Evolutionary conservation across 2,329 filamentous ascomycete species (phyloP), one percentile per base, ranked within the genome.

Genomic region (Karstenula rhodostoma): DNA sequence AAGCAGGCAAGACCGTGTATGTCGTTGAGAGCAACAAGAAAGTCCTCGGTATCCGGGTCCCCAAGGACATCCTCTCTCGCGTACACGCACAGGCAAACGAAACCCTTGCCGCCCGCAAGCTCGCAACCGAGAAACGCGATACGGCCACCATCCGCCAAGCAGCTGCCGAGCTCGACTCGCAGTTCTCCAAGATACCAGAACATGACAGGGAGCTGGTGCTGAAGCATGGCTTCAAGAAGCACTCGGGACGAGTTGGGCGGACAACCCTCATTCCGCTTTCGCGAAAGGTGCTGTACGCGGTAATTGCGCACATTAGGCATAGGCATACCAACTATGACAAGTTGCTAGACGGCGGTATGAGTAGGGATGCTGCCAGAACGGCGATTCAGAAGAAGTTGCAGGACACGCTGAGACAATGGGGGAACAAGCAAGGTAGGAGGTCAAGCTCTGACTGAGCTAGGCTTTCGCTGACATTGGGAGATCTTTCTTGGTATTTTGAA

Each of bases 291-390:
- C 65, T 71, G 48, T 74, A 85, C 25, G 84, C 82, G 2, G 82
- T 85, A 13, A 70, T 78, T 23, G 84, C 84, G 3, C 81, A 85
- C 62, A 77, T 83, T 4, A 76, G 84, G 7, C 84, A 86, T 64
- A 63, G 58, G 3, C 78, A 83, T 47, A 86, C 84, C 0, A 64
- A 74, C 1, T 86, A 86, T 58, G 82, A 86, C 15, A 46, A 54
- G 37, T 62, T 82, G 44, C 60, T 84, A 57, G 53, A 56, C 49
- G 15, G 46, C 27, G 66, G 64, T 6, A 22, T 58, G 51, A 49
- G 33, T 1, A 68, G 59, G 46, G 64, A 70, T 1, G 63, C 62
- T 17, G 75, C 73, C 15, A 68, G 75, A 40, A 69, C 64, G 33
- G 55, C 43, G 6, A 67, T 73, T 0, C 59, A 60, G 40, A 67